Evolutionary conservation across 1,139 yeast genomes (phyloP).

Genomic region (Komagataea norvegica): DNA sequence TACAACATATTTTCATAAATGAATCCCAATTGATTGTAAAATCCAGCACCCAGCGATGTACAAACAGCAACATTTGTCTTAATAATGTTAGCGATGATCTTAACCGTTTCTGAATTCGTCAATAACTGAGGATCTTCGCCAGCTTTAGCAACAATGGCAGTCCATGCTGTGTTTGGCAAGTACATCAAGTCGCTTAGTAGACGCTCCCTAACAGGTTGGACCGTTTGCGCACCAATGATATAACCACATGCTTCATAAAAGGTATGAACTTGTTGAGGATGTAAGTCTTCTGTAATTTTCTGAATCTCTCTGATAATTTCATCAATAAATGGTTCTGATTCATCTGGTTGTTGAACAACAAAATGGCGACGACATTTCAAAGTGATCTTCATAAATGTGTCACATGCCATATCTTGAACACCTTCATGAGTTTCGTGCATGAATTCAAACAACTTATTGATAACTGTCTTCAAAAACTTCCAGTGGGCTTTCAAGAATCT

Average conservation of each 20-base stretch:
- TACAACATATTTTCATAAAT: conserved; percentile 89
- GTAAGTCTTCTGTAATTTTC: conserved; percentile 83
- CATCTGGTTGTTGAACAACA: conserved; percentile 81
- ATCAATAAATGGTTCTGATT: conserved; percentile 87
- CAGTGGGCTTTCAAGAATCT: conserved; percentile 96
- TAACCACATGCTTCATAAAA: conserved; percentile 97
- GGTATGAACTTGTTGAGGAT: conserved; percentile 96
- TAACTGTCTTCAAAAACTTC: conserved; percentile 94
- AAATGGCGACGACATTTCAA: conserved; percentile 93
- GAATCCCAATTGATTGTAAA: conserved; percentile 80
- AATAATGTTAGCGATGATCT: conserved; percentile 86
- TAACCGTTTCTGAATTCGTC: conserved; percentile 81
- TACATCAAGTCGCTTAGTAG: conserved; percentile 78
- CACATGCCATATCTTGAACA: conserved; percentile 99
- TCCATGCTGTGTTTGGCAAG: conserved; percentile 93
- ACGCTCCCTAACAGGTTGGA: conserved; percentile 60
- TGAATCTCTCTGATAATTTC: conserved; percentile 83
- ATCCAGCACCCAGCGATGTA: conserved; percentile 87
- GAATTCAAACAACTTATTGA: conserved; percentile 90
- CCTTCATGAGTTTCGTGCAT: conserved; percentile 99
- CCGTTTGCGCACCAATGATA: conserved; percentile 80
- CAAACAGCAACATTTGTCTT: conserved; percentile 95
- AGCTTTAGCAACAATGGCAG: conserved; percentile 82
- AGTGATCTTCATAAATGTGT: conserved; percentile 93
- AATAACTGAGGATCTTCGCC: conserved; percentile 81